These are phyloP conservation scores for Streptanthus diversifolius DNA, from an alignment of 345 rosid genomes.

Conservation along the genomic window DNA sequence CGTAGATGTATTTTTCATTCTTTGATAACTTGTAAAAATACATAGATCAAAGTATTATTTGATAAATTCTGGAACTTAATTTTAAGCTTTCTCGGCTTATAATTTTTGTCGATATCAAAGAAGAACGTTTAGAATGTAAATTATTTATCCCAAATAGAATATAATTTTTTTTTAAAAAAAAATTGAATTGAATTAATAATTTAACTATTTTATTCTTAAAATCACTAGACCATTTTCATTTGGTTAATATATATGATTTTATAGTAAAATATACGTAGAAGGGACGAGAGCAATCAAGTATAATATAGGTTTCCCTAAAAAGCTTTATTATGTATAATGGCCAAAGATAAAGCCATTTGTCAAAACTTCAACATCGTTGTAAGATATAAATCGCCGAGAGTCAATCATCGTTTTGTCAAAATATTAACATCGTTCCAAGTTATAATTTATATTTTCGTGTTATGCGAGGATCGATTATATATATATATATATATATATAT, in stretches of 20 bases:
- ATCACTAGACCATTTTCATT: no score
- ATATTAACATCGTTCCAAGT: background rate
- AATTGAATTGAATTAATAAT: no score
- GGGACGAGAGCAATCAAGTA: background rate
- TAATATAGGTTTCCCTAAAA: background rate
- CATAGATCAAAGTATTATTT: background rate
- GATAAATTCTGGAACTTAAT: background rate
- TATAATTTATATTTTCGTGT: no score
- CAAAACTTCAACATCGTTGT: slow-evolving; percentile 1
- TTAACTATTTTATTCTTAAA: no score
- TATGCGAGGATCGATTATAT: slow-evolving; percentile 21
- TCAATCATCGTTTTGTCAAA: no score
- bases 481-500: background rate
- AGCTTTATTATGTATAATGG: background rate
- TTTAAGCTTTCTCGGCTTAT: background rate
- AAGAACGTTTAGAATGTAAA: no score
- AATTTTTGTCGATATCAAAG: background rate
- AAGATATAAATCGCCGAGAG: no score
- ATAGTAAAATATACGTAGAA: no score
- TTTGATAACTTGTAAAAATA: background rate
- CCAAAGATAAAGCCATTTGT: background rate
- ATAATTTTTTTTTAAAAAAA: no score
- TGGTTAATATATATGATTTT: no score
- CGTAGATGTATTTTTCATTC: background rate
- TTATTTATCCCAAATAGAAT: no score